These are phyloP conservation scores for Anthracocystis setariae DNA, from an alignment of 1,284 basidiomycete species.

Conservation along the genomic window DNA sequence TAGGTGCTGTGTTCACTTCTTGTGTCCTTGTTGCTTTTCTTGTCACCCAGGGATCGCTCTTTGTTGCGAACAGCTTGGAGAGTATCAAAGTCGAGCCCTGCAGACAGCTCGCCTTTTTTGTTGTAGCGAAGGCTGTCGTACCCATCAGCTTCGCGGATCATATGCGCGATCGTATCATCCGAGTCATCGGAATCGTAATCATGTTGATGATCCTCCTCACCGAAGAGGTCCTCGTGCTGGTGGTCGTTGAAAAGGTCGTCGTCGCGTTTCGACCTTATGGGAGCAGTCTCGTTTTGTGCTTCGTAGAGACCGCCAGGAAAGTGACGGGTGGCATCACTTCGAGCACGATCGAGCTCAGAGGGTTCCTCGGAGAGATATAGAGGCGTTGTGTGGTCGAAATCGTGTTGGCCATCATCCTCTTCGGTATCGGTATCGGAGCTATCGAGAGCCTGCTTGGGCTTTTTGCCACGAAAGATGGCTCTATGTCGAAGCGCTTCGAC, in stretches of 20 bases:
- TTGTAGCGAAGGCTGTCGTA: constrained; percentile 40
- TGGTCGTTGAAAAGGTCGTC: constrained; percentile 6
- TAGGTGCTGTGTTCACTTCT: constrained; percentile 28
- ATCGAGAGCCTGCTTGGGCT: constrained; percentile 1
- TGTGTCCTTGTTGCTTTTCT: constrained; percentile 22
- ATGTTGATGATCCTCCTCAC: constrained; percentile 6
- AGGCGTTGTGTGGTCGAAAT: not conserved
- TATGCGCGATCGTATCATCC: constrained; percentile 40
- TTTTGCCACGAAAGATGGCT: constrained; percentile 11
- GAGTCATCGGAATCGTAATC: constrained; percentile 43
- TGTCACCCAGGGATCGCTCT: constrained; percentile 17
- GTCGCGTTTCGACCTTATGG: not conserved
- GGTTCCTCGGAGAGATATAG: constrained; percentile 15
- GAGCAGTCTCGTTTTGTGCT: not conserved
- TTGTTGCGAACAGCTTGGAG: constrained; percentile 27
- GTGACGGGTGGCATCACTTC: constrained; percentile 22
- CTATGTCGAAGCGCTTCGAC: constrained; percentile 18
- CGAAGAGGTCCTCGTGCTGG: constrained; percentile 4
- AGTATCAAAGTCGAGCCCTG: constrained; percentile 29
- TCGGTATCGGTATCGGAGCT: constrained; percentile 24
- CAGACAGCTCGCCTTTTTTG: constrained; percentile 21
- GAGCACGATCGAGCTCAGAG: constrained; percentile 1
- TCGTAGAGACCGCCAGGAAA: constrained; percentile 43
- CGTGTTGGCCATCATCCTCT: constrained; percentile 4
- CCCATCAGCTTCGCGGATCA: constrained; percentile 37